Conservation (phyloP, 2,329 filamentous ascomycete species). For the Cryphonectria japonica region DNA sequence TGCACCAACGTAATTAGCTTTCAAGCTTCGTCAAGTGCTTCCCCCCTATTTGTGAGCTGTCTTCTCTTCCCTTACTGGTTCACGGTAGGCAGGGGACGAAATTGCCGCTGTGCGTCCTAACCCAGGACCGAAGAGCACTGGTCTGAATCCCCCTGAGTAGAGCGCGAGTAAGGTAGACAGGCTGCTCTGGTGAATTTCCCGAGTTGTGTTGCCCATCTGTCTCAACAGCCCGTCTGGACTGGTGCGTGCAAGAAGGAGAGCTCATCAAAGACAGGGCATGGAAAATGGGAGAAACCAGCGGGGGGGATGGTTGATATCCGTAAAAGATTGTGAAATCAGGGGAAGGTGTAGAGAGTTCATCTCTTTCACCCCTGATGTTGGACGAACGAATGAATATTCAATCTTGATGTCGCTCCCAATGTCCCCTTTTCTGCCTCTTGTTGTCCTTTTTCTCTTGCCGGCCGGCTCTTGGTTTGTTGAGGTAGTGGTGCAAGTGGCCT, state of each 20-base stretch:
- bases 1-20: background rate
- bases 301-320: background rate
- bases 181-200: too few relatives aligned
- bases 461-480: background rate
- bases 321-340: background rate
- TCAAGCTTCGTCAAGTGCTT: background rate
- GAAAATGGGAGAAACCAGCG: background rate
- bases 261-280: background rate
- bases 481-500: background rate
- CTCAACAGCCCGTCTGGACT: background rate
- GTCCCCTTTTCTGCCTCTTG: background rate
- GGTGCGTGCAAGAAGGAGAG: background rate
- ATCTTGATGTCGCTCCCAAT: background rate
- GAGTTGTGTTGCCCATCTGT: background rate
- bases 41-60: background rate
- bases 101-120: background rate
- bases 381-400: background rate
- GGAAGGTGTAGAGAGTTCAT: background rate
- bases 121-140: background rate
- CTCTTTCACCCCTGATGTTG: background rate
- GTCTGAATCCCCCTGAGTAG: background rate
- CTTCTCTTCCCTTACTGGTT: background rate
- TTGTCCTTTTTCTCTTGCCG: background rate
- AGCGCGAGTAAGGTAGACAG: background rate
- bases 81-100: background rate